Evolutionary conservation across 768 basidiomycete genomes (phyloP).

Genomic region (Suillus fuscotomentosus): DNA sequence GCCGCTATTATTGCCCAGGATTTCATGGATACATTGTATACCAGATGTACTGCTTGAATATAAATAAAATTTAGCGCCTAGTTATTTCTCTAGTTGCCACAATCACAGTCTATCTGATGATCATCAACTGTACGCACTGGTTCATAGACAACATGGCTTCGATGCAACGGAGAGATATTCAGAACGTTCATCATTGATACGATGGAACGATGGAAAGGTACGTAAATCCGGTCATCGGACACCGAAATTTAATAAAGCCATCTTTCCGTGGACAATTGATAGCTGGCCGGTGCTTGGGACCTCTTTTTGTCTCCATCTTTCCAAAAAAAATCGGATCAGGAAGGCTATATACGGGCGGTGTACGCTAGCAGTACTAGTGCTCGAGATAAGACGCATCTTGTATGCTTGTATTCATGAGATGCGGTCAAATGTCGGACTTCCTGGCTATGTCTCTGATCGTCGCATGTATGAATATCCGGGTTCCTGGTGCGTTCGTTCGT

Average conservation of each 20-base stretch:
- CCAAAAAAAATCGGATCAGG: neutral
- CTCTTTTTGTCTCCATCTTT: neutral
- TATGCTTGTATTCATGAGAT: neutral
- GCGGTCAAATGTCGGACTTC: neutral
- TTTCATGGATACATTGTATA: neutral
- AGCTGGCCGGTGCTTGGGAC: too few species aligned
- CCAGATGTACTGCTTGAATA: neutral
- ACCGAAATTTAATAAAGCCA: neutral
- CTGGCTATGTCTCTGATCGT: neutral
- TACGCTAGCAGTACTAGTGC: neutral
- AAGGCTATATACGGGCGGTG: neutral
- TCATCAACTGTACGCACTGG: neutral
- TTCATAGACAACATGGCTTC: neutral
- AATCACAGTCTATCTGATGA: neutral
- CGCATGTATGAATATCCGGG: neutral
- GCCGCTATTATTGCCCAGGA: neutral
- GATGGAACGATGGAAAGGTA: neutral
- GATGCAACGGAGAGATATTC: neutral
- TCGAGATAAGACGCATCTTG: neutral
- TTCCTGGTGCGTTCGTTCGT: too few species aligned
- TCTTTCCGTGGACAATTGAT: too few species aligned
- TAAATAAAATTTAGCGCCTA: neutral
- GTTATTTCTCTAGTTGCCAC: neutral
- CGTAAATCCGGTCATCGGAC: neutral
- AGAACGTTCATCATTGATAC: neutral